Base-by-base conservation (phyloP, 768 basidiomycete genomes). In the Boletus subparvulus region DNA sequence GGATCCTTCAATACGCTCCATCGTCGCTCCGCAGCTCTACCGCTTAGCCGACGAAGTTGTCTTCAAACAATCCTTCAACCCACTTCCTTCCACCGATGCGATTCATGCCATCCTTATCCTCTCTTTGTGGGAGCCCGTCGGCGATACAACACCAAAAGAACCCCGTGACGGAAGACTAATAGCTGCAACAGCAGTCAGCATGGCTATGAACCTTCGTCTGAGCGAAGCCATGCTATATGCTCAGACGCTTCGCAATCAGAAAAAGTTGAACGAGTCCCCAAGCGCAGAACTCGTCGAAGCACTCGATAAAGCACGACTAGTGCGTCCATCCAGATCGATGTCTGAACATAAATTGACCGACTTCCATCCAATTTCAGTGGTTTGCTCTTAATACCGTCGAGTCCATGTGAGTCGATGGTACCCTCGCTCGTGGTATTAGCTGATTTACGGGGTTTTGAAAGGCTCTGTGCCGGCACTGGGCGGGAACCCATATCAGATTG, bases 181-280 rank as follows among this genome's bases (percentile, higher is more conserved):
- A 37, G 75, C 71, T 10, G 68, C 77, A 16, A 70, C 70, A 2
- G 80, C 80, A 13, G 73, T 80, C 28, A 76, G 73, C 47, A 79
- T 79, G 76, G 78, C 78, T 21, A 78, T 75, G 64, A 78, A 77
- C 59, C 61, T 81, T 48, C 74, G 72, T 28, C 65, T 80, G 5
- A 70, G 73, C 47, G 65, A 73, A 47, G 76, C 74, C 9, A 73
- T 75, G 55, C 60, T 68, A 21, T 68, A 73, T 50, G 70, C 65
- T 21, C 63, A 58, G 35, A 64, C 54, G 4, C 66, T 78, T 43
- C 66, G 72, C 24, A 62, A 58, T 36, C 63, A 68, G 30, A 72
- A 65, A 51, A 70, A 68, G 56, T 48, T 62, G 5, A 62, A 64
- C 19, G 65, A 73, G 4, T 60, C 65, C 5, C 61, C 69, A 33